These are phyloP conservation scores for Lignosus rhinocerotis DNA, from an alignment of 1,284 basidiomycete genomes.

Conservation along the genomic window DNA sequence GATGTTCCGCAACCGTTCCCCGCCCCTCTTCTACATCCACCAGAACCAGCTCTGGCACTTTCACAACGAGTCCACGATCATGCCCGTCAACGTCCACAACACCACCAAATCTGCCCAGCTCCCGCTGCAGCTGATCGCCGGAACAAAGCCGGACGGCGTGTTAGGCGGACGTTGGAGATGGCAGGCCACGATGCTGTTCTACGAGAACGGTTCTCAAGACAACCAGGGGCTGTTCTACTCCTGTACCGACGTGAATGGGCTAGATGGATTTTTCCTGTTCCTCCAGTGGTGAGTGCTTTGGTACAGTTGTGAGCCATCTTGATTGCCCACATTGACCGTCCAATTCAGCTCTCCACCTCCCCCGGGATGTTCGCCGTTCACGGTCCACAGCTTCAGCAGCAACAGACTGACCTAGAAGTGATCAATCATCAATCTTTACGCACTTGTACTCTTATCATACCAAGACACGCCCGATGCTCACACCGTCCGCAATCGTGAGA, in stretches of 20 bases:
- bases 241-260: slow-evolving; percentile 42
- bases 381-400: slow-evolving; percentile 46
- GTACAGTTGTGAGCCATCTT: too few species aligned
- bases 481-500: neutral
- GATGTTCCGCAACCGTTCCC: slow-evolving; percentile 30
- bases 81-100: slow-evolving; percentile 55
- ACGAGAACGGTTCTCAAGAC: slow-evolving; percentile 44
- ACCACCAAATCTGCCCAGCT: slow-evolving; percentile 43
- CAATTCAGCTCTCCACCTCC: slow-evolving; percentile 25
- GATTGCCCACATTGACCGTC: neutral
- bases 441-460: neutral
- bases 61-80: slow-evolving; percentile 56
- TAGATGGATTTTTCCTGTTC: slow-evolving; percentile 49
- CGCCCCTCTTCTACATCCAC: slow-evolving; percentile 56
- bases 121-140: slow-evolving; percentile 49
- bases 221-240: slow-evolving; percentile 54
- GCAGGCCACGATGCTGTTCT: slow-evolving; percentile 56
- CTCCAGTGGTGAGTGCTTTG: slow-evolving; percentile 43
- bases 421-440: neutral
- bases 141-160: slow-evolving; percentile 41
- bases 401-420: slow-evolving; percentile 10
- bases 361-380: slow-evolving; percentile 42
- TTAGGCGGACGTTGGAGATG: slow-evolving; percentile 50
- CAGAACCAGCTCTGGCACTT: slow-evolving; percentile 52
- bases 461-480: slow-evolving; percentile 4